Evolutionary conservation across 768 basidiomycete species (phyloP), one percentile per base, ranked within the genome.

Genomic region (Lentinula guzmanii): DNA sequence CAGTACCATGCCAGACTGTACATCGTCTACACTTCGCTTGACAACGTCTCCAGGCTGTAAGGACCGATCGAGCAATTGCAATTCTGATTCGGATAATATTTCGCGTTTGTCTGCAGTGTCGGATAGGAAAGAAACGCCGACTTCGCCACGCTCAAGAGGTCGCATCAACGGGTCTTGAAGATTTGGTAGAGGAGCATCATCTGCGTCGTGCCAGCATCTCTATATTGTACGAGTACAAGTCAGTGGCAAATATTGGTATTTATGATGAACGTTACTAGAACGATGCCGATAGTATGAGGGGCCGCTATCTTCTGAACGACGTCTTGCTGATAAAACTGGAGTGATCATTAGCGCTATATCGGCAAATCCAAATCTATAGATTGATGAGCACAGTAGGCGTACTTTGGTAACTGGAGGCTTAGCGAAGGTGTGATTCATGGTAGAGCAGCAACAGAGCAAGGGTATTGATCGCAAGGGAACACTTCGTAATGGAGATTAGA

Each of bases 181-280:
- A 39, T 75, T 73, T 0, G 73, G 72, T 24, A 52, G 5, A 35
- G 79, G 80, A 13, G 83, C 69, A 62, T 92, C 91, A 65, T 95
- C 92, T 9, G 86, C 85, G 70, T 94, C 91, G 64, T 91, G 88
- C 93, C 93, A 95, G 67, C 88, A 91, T 74, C 91, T 84, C 93
- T 95, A 69, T 57, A 35, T 64, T 57, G 46, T 28, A 46, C 16
- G 53, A 60, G 10, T n/a, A n/a, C 35, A 13, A 41, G 35, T 28
- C 57, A 10, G 46, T 11, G 37, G 54, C 51, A 42, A 62, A 16
- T 43, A 8, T 53, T 21, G 24, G 60, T 42, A 21, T 53, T 66
- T 16, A 24, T n/a, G 21, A 24, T 21, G 1, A 24, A 18, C 8
- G 77, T 62, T 70, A 91, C 91, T 74, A 92, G 71, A 53, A 93